Conservation (phyloP, 73 alveolate genomes). For the Tetrahymena thermophila region DNA sequence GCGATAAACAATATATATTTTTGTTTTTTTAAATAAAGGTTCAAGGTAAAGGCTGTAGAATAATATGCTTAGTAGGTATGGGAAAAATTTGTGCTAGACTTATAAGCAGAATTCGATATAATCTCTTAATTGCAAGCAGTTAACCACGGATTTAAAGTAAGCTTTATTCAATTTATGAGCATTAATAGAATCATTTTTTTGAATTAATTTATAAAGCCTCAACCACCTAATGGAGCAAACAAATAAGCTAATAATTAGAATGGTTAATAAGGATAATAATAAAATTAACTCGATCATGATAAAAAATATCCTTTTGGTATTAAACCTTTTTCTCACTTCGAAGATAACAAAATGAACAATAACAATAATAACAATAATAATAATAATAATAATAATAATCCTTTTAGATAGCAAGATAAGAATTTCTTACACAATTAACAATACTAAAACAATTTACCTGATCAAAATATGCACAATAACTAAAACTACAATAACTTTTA, state of each 20-base stretch:
- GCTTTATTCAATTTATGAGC: neutral
- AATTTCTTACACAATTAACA: conserved; percentile 1
- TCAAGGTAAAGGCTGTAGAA: neutral
- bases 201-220: neutral
- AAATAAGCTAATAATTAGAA: neutral
- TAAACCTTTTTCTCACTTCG: neutral
- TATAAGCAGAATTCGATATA: conserved; percentile 23
- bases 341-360: conserved; percentile 10
- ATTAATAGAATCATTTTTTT: neutral
- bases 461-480: neutral
- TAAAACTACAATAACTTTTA: neutral
- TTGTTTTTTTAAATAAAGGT: neutral
- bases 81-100: conserved; percentile 16
- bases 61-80: neutral
- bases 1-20: no score
- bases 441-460: neutral
- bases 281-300: neutral
- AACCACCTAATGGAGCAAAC: neutral
- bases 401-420: neutral
- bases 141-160: neutral
- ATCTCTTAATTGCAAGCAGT: neutral
- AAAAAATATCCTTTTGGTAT: neutral
- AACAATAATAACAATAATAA: neutral
- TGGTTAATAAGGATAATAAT: neutral
- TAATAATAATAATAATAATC: conserved; percentile 6